phyloP scores from a whole-genome alignment of 2,329 filamentous ascomycete genomes.

The Claviceps humidiphila region DNA sequence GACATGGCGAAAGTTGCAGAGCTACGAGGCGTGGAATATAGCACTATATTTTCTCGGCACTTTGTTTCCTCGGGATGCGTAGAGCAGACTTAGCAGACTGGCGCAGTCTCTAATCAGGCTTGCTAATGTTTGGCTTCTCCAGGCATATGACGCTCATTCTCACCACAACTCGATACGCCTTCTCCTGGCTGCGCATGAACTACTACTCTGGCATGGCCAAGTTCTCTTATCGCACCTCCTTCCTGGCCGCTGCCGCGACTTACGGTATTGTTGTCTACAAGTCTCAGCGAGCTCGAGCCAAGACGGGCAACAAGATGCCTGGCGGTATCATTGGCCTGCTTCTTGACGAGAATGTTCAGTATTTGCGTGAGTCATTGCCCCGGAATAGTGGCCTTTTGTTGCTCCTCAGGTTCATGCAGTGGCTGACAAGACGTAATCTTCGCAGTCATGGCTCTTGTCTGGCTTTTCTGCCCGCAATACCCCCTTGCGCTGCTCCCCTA shows the following conservation, averaged over 20 bases:
- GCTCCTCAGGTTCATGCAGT: too few relatives aligned
- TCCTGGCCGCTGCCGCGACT: conserved; percentile 76
- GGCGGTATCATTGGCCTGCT: conserved; percentile 51
- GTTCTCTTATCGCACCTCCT: conserved; percentile 81
- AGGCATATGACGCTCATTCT: conserved; percentile 82
- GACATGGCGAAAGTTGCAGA: neutral
- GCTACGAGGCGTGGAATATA: neutral
- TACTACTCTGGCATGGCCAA: conserved; percentile 63
- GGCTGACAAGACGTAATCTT: neutral
- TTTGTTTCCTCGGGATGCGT: neutral
- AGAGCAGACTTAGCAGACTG: neutral
- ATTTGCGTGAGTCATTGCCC: conserved; percentile 55
- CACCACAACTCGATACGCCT: conserved; percentile 64
- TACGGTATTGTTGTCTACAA: conserved; percentile 99
- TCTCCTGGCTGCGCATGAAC: conserved; percentile 86
- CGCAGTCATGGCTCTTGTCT: conserved; percentile 80
- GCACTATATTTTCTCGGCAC: neutral
- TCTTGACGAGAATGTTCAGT: conserved; percentile 93
- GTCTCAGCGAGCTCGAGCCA: conserved; percentile 75
- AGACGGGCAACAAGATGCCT: conserved; percentile 52
- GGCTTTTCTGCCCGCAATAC: conserved; percentile 85
- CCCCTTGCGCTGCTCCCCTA: conserved; percentile 86
- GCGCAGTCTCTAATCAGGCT: neutral
- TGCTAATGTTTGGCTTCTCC: conserved; percentile 10
- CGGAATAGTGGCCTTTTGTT: neutral